phyloP scores from a whole-genome alignment of 1,284 basidiomycete species.

The Leccinum pachyderme region DNA sequence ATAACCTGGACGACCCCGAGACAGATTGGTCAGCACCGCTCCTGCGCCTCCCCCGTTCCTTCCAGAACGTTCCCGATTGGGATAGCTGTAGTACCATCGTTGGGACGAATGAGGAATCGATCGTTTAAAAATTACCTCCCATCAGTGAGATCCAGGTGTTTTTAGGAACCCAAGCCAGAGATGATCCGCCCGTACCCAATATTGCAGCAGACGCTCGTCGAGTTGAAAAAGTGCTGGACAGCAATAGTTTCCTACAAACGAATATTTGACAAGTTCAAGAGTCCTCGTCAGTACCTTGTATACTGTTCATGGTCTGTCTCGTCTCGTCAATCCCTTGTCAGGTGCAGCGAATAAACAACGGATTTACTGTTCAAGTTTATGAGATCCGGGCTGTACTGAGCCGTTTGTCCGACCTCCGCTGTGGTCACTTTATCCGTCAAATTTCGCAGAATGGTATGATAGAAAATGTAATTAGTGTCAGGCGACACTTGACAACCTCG shows the following conservation, averaged over 20 bases:
- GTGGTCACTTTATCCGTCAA: slow-evolving; percentile 12
- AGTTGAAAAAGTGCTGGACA: slow-evolving; percentile 89
- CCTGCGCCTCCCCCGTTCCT: slow-evolving; percentile 8
- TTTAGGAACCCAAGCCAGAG: slow-evolving; percentile 90
- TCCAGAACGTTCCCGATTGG: slow-evolving; percentile 94
- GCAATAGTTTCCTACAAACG: slow-evolving; percentile 85
- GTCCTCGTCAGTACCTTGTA: slow-evolving; percentile 79
- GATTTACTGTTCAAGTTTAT: slow-evolving; percentile 97
- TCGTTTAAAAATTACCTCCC: slow-evolving; percentile 97
- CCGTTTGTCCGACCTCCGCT: slow-evolving; percentile 7
- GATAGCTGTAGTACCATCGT: slow-evolving; percentile 88
- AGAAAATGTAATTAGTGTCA: slow-evolving; percentile 97
- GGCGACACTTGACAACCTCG: slow-evolving; percentile 86
- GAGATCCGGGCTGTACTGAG: slow-evolving; percentile 91
- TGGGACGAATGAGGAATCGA: slow-evolving; percentile 72
- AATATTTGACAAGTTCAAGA: slow-evolving; percentile 99
- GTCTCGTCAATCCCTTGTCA: slow-evolving; percentile 37
- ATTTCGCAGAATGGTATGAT: slow-evolving; percentile 84
- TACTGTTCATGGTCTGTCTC: slow-evolving; percentile 13
- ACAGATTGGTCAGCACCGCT: slow-evolving; percentile 56
- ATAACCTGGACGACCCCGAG: slow-evolving; percentile 61
- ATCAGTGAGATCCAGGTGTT: slow-evolving; percentile 54
- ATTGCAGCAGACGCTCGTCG: slow-evolving; percentile 81
- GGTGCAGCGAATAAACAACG: slow-evolving; percentile 99
- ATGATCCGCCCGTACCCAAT: slow-evolving; percentile 89